Evolutionary conservation across 2,329 filamentous ascomycete species (phyloP), one percentile per base, ranked within the genome.

Genomic region (Simplicillium sp.): DNA sequence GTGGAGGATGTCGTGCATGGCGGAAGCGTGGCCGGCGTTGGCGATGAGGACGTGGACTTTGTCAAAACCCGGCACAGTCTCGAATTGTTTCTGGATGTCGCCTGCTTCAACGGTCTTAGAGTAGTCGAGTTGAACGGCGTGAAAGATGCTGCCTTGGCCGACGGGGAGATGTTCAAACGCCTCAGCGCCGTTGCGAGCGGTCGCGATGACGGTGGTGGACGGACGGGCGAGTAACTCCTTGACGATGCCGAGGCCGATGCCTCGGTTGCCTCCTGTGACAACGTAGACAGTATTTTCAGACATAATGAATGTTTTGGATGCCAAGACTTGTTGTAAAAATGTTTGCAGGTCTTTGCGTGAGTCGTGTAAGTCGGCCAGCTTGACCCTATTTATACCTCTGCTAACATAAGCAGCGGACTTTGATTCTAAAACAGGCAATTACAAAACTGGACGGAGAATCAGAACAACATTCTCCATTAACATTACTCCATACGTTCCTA

Each of bases 1-100:
- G 16, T 54, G 48, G 4, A 48, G 38, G 0, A 60, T 54, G 1
- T 52, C 47, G 1, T 49, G 53, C 43, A 56, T 58, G 32, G 53
- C 48, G 9, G 52, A 51, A 12, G 49, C 51, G 15, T 66, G 60
- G 3, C 64, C 71, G 0, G 71, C 71, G 44, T 76, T 77, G 43
- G 67, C 67, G 45, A 77, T 64, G 3, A 77, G 60, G 7, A 71
- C 52, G 35, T 76, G 71, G n/a, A 77, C 52, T 14, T 60, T 52
- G 12, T 48, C 46, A 46, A 71, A 42, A 11, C 54, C 49, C 4
- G 62, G 48, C 2, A 8, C 46, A 11, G 50, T 40, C 2, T 40
- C 44, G 7, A 51, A 53, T 2, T 61, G 50, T 8, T 44, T 36
- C 3, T 43, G 45, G 2, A 56, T 45, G 4, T 46, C 16, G 0